Base-by-base conservation (phyloP, 148 eudicot genomes). In the Polygonum aviculare region DNA sequence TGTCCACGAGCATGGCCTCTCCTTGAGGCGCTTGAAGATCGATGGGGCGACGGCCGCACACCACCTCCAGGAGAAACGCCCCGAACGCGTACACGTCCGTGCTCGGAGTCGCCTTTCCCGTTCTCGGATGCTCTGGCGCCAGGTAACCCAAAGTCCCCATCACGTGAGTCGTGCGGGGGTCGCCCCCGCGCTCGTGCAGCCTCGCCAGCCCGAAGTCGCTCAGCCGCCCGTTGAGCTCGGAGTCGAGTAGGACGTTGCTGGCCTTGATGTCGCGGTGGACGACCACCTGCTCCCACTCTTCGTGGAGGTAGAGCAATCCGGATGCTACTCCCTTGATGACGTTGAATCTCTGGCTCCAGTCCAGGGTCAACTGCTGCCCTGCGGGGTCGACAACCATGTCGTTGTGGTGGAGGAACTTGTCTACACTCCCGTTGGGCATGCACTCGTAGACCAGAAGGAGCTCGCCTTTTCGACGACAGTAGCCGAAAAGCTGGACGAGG, bases 361-460 rank as follows among this genome's bases (percentile, higher is more conserved):
- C 48, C 4, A 79, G 63, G 31, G 14, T 67, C 7, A 15, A 9
- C 4, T 31, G 44, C 7, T 4, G 7, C 0, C 44, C 7, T 40
- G 45, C 12, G 0, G 65, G 40, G 6, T 74, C 31, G 31, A 26
- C 31, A 26, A 1, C 1, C 0, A 26, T 2, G 33, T 79, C n/a
- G 31, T 19, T 57, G 1, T 57, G 63, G 63, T 57, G 75, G 45
- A 79, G 12, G 63, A 33, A 75, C 62, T 51, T 75, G 16, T 79
- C 81, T 12, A 82, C 74, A 51, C 84, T 78, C 54, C 84, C 79
- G 15, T 82, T 78, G 0, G 78, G 76, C 84, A 82, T 82, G 79
- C 76, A 72, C 44, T 77, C 79, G 38, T 78, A 78, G 5, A 78
- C 79, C 50, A 82, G 63, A 14, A 78, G 77, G 16, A 78, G 75